Evolutionary conservation across 768 basidiomycete genomes (phyloP), one percentile per base, ranked within the genome.

Genomic region (Rickenella mellea): DNA sequence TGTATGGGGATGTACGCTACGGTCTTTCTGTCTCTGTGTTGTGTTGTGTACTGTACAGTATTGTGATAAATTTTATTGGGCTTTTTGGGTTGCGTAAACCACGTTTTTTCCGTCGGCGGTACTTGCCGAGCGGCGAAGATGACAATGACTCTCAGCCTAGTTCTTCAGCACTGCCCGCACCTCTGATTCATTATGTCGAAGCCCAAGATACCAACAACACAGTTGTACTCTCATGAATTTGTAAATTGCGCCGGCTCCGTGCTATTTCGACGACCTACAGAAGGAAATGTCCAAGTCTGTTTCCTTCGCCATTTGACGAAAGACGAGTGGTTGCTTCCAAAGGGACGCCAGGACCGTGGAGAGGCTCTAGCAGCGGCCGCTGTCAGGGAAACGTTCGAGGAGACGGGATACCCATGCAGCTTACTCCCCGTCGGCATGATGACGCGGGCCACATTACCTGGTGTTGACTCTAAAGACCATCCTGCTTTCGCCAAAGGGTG

Each of bases 301-400:
- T 49, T 60, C n/a, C 45, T 65, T 7, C 51, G 48, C 35, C 55
- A 62, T 29, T 47, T 41, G 26, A 45, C 43, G 2, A 53, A 58
- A 22, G 36, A 55, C 20, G 58, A 64, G 33, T 64, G 58, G 50
- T 50, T 76, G 5, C 68, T 80, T 10, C 74, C 80, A 26, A 81
- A 80, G 47, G 80, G 78, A 5, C 67, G 76, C 25, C 80, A 80
- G 51, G 76, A 80, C 52, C 53, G 63, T 17, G 70, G 70, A 1
- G 80, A 81, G 56, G 58, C 62, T 5, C 59, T 76, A 14, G 69
- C 73, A 42, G 49, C 43, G 1, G 64, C 78, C 2, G 78, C 79
- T 0, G 46, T 76, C 5, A 65, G 80, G 14, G 80, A 83, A 58
- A 77, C 78, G 1, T 77, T 65, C 52, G 81, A 78, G 51, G 78